Evolutionary conservation across 192 early-diverging fungal genomes (phyloP).

Genomic region (Chytriomyces sp.): DNA sequence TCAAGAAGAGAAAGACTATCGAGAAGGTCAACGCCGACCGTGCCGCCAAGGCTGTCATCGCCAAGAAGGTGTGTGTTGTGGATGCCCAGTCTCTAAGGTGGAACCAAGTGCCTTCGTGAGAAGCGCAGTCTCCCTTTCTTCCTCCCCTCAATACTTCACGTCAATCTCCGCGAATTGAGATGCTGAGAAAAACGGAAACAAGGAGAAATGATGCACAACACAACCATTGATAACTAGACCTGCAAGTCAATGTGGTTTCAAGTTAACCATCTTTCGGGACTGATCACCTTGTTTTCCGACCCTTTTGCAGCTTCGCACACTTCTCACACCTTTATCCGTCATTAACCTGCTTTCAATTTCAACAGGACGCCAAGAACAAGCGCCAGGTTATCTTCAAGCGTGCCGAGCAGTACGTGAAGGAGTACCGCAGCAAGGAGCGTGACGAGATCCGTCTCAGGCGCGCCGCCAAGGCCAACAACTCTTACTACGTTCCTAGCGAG

Average conservation of each 20-base stretch:
- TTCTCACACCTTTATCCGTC: constrained; percentile 1
- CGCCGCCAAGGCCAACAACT: constrained; percentile 86
- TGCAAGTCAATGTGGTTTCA: constrained; percentile 51
- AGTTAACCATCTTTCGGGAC: constrained; percentile 72
- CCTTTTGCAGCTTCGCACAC: no score
- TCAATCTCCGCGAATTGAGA: no score
- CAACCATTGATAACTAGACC: constrained; percentile 40
- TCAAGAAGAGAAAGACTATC: constrained; percentile 67
- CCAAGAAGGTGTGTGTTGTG: constrained; percentile 48
- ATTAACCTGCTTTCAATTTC: constrained; percentile 8
- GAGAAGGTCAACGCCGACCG: constrained; percentile 64
- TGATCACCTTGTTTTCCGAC: constrained; percentile 37
- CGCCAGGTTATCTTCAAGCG: constrained; percentile 98
- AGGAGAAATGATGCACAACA: constrained; percentile 35
- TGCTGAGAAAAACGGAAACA: no score
- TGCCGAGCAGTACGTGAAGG: constrained; percentile 97
- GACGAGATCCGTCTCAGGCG: constrained; percentile 90
- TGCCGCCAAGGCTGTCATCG: constrained; percentile 47
- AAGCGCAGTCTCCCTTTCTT: background rate
- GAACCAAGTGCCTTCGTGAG: no score
- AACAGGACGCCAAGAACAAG: constrained; percentile 60
- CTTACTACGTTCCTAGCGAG: constrained; percentile 94
- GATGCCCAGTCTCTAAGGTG: background rate
- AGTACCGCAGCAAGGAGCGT: constrained; percentile 89
- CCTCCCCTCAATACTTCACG: background rate